Percentiles rank a stretch among this genome's conserved stretches.
Conservation (phyloP, 148 eudicot genomes). For the Nyssa sinensis region DNA sequence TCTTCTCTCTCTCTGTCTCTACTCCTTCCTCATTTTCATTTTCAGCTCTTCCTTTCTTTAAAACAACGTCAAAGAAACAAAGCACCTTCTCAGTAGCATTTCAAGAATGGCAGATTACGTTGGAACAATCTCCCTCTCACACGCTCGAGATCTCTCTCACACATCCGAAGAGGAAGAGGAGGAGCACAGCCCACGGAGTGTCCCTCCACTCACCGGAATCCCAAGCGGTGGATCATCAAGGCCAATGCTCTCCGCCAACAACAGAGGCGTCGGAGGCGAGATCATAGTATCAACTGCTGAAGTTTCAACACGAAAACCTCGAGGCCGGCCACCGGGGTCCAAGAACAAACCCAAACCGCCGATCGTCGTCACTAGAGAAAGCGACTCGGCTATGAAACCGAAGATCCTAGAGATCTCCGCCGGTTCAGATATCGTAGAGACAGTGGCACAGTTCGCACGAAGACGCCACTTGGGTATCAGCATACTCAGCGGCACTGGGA, state of each 20-base stretch:
- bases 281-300: not conserved
- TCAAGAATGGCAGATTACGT: not conserved
- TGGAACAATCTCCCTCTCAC: not conserved
- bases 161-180: not conserved
- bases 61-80: not conserved
- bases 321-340: constrained; percentile 44
- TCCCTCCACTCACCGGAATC: not conserved
- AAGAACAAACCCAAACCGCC: constrained; percentile 35
- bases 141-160: not conserved
- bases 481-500: constrained; percentile 22
- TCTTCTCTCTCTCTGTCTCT: not conserved
- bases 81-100: too few species aligned
- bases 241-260: too few species aligned
- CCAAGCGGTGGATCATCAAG: too few species aligned
- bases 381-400: constrained; percentile 9
- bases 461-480: constrained; percentile 15
- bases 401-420: constrained; percentile 25
- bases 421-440: constrained; percentile 28
- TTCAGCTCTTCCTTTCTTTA: not conserved
- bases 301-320: constrained; percentile 6
- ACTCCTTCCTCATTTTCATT: not conserved
- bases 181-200: not conserved
- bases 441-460: constrained; percentile 18
- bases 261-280: not conserved
- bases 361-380: not conserved